Percentiles rank a stretch among this genome's conserved stretches.
These are phyloP conservation scores for Sapria himalayana DNA, from an alignment of 345 rosid genomes.

Conservation along the genomic window DNA sequence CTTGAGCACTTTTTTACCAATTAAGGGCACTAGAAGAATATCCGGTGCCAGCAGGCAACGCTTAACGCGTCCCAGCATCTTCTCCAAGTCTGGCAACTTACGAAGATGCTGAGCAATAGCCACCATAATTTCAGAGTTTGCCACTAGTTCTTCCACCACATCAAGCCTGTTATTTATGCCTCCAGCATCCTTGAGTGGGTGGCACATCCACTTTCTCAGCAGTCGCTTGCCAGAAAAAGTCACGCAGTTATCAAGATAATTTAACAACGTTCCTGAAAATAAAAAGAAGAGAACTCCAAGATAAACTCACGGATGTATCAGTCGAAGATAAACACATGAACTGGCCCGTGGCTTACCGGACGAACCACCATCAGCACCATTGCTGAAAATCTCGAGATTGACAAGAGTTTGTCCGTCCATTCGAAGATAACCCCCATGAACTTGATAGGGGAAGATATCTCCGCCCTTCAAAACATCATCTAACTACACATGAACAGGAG, in stretches of 20 bases:
- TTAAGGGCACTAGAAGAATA: slow-evolving; percentile 37
- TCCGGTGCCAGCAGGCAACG: slow-evolving; percentile 45
- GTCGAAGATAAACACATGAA: too few relatives aligned
- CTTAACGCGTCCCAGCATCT: slow-evolving; percentile 65
- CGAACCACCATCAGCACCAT: slow-evolving; percentile 59
- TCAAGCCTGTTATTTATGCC: slow-evolving; percentile 60
- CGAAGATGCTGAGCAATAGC: slow-evolving; percentile 39
- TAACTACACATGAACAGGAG: slow-evolving; percentile 22
- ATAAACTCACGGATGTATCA: too few relatives aligned
- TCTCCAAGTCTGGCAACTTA: slow-evolving; percentile 71
- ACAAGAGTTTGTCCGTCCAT: slow-evolving; percentile 88
- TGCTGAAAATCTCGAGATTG: slow-evolving; percentile 75
- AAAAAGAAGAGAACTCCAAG: too few relatives aligned
- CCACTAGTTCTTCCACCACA: slow-evolving; percentile 34
- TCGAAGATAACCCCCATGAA: slow-evolving; percentile 62
- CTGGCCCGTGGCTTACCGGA: slow-evolving; percentile 68
- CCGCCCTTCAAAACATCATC: slow-evolving; percentile 59
- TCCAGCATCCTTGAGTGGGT: slow-evolving; percentile 60
- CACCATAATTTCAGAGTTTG: slow-evolving; percentile 29
- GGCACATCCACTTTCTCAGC: slow-evolving; percentile 86
- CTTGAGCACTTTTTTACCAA: slow-evolving; percentile 55
- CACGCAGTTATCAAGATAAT: slow-evolving; percentile 63
- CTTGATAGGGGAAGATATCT: slow-evolving; percentile 60
- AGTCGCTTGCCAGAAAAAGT: slow-evolving; percentile 74
- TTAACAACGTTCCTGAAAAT: slow-evolving; percentile 62